A percentile compares a stretch with the other conserved stretches of the same genome.
phyloP scores from a whole-genome alignment of 257 asterid species.

The Paraleonurus japonicus region DNA sequence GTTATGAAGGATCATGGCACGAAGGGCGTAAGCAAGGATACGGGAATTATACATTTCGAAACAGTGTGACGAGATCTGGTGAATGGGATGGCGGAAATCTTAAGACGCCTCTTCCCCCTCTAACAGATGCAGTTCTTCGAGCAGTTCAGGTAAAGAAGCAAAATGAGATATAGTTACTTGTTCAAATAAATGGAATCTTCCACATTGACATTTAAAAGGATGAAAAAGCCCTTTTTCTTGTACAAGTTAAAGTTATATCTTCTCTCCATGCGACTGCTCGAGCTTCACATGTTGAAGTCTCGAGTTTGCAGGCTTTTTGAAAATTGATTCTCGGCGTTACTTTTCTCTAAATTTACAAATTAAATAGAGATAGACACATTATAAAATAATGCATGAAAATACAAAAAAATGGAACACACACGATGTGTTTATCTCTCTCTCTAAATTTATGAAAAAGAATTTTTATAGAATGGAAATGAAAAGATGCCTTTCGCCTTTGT shows the following conservation, averaged over 20 bases:
- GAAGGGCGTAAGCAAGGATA: constrained; percentile 89
- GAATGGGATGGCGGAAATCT: constrained; percentile 80
- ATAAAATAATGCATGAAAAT: too few species aligned
- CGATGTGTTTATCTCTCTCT: background rate
- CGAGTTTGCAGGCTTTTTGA: background rate
- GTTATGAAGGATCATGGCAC: constrained; percentile 97
- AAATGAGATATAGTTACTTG: background rate
- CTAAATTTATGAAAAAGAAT: background rate
- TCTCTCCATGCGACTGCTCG: background rate
- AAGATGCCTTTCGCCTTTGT: background rate
- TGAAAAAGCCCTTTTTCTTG: background rate
- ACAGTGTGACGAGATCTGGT: constrained; percentile 59
- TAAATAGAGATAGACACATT: background rate
- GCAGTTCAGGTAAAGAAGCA: constrained; percentile 62
- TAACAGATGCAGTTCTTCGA: constrained; percentile 43
- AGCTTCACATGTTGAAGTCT: background rate
- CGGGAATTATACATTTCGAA: constrained; percentile 72
- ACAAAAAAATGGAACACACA: background rate
- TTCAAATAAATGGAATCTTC: background rate
- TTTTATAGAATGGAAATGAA: background rate
- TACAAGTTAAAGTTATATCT: background rate
- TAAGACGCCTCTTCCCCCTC: constrained; percentile 40
- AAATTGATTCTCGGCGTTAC: background rate
- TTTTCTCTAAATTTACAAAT: too few species aligned
- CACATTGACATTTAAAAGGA: background rate